Evolutionary conservation across 169 alveolate species (phyloP).

Genomic region (Cyclospora cayetanensis): DNA sequence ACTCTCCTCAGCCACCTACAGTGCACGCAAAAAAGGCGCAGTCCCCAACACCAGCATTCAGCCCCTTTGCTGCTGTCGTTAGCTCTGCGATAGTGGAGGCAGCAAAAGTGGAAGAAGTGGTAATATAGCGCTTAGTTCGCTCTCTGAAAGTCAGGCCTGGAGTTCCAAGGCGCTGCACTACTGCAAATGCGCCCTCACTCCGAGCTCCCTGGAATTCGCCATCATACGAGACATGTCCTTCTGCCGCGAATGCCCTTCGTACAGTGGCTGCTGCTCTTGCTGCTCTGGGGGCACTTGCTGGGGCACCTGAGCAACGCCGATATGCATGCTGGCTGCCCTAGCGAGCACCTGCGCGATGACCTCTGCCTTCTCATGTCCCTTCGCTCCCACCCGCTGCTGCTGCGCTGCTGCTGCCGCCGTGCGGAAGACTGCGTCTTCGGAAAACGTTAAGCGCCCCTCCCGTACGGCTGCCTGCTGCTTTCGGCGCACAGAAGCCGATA

Average conservation of each 20-base stretch:
- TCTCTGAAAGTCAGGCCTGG: too few species aligned
- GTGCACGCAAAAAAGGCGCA: not conserved
- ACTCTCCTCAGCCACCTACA: not conserved
- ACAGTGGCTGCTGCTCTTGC: constrained; percentile 7
- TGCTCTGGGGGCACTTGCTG: not conserved
- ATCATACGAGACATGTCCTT: not conserved
- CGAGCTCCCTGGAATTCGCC: not conserved
- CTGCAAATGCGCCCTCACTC: not conserved
- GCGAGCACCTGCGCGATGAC: not conserved
- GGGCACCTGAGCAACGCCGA: too few species aligned
- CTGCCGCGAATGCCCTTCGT: not conserved
- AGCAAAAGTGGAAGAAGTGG: not conserved
- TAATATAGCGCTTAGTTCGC: too few species aligned
- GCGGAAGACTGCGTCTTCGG: not conserved
- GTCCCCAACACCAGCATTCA: not conserved
- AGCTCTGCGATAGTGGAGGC: not conserved
- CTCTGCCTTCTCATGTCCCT: not conserved
- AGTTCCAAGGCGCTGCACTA: too few species aligned
- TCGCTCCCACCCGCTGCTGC: not conserved
- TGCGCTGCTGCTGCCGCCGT: constrained; percentile 7
- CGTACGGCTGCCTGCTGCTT: not conserved
- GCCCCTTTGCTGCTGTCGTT: not conserved
- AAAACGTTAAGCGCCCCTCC: not conserved
- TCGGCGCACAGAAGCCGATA: not conserved
- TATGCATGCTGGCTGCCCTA: too few species aligned